Evolutionary conservation across 176 grass and related monocot species (phyloP).

Genomic region (Oryza meridionalis): DNA sequence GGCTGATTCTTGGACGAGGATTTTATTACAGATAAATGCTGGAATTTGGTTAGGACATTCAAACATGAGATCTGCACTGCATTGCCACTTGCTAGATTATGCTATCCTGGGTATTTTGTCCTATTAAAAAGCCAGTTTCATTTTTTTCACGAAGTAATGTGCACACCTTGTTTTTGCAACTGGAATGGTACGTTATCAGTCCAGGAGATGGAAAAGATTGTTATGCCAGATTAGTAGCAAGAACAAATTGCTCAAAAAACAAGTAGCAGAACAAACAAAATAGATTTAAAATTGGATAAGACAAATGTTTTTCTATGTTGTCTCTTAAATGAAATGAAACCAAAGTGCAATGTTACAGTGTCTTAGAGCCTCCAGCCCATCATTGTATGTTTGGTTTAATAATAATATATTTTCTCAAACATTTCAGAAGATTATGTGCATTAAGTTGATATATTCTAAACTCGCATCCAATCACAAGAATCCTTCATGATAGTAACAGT

Average conservation of each 20-base stretch:
- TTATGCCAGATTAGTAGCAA: neutral
- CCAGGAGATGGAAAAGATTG: neutral
- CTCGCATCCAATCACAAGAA: neutral
- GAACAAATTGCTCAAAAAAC: neutral
- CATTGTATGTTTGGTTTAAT: neutral
- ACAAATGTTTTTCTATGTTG: neutral
- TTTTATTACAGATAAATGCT: too few species aligned
- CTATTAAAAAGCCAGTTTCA: neutral
- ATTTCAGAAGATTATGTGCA: neutral
- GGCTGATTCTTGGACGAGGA: too few species aligned
- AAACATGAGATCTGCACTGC: neutral
- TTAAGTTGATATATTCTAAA: neutral
- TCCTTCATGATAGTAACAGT: neutral
- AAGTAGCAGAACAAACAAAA: neutral
- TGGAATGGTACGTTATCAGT: neutral
- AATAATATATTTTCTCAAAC: neutral
- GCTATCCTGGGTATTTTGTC: conserved; percentile 6
- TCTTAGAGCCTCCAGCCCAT: neutral
- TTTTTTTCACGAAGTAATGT: neutral
- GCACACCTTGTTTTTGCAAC: neutral
- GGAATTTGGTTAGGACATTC: too few species aligned
- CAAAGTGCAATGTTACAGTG: neutral
- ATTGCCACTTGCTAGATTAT: neutral
- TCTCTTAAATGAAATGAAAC: neutral
- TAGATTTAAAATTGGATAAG: neutral